Conservation (phyloP, 2,329 filamentous ascomycete genomes). For the Monosporascus cannonballus region DNA sequence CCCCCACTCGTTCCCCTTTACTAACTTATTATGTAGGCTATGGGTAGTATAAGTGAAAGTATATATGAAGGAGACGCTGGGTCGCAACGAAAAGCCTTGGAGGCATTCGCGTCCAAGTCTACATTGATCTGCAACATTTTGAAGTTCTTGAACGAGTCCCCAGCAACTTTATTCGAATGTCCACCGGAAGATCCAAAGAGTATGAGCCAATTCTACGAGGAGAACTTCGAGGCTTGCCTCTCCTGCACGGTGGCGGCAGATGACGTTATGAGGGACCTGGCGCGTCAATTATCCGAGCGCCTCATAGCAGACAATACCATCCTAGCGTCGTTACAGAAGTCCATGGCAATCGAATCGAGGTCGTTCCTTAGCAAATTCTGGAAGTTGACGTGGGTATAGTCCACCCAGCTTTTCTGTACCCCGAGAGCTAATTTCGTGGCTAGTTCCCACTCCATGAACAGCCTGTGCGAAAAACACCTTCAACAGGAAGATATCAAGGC, state of each 20-base stretch:
- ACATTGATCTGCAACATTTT: constrained; percentile 47
- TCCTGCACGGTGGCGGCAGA: constrained; percentile 49
- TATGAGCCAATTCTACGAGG: constrained; percentile 33
- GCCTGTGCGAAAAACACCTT: constrained; percentile 43
- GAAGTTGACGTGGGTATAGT: constrained; percentile 41
- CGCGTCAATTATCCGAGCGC: constrained; percentile 40
- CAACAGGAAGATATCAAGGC: constrained; percentile 36
- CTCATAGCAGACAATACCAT: constrained; percentile 37
- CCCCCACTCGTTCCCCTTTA: neutral
- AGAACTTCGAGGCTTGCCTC: constrained; percentile 46
- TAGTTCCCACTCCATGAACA: constrained; percentile 39
- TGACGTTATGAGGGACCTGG: constrained; percentile 41
- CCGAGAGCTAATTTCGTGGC: neutral
- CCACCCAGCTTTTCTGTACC: neutral
- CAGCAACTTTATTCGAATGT: constrained; percentile 40
- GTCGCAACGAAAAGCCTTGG: constrained; percentile 33
- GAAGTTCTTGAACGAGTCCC: constrained; percentile 50
- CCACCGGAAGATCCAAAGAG: constrained; percentile 29
- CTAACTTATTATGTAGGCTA: constrained; percentile 24
- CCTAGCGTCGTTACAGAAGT: constrained; percentile 29
- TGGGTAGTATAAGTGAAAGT: constrained; percentile 32
- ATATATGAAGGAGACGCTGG: constrained; percentile 33
- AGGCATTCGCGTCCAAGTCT: constrained; percentile 30
- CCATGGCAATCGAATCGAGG: constrained; percentile 30
- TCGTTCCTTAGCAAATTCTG: constrained; percentile 42